Evolutionary conservation across 78 protist genomes (phyloP).

Genomic region (Pelomyxa schiedti): DNA sequence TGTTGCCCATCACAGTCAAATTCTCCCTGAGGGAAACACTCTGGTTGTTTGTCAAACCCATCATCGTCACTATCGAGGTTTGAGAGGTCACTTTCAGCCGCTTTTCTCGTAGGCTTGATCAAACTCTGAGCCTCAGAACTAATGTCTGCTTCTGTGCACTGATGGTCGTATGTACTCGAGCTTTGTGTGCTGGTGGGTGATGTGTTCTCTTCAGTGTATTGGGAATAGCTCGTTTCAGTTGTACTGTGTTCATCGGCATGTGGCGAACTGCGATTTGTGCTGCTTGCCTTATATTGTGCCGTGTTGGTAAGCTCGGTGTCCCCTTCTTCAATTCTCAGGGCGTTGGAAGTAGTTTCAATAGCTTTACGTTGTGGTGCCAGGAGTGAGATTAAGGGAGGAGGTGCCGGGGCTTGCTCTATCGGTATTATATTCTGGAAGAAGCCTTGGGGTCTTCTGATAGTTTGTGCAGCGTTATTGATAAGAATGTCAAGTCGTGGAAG

Average conservation of each 20-base stretch:
- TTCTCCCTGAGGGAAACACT: background rate
- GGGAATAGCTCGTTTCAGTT: no score
- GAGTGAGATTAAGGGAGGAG: no score
- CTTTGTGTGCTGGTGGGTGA: no score
- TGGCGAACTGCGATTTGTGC: background rate
- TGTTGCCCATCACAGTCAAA: conserved; percentile 47
- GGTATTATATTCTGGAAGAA: conserved; percentile 1
- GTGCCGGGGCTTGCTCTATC: background rate
- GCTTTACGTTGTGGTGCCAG: no score
- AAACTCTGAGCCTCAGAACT: background rate
- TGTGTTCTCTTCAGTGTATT: no score
- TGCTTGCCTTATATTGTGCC: background rate
- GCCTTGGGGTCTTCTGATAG: conserved; percentile 38
- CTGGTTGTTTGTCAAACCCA: no score
- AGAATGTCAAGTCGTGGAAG: conserved; percentile 40
- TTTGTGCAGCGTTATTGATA: conserved; percentile 69
- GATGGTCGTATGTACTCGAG: no score
- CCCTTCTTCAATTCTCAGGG: background rate
- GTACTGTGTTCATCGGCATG: background rate
- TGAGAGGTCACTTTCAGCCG: background rate
- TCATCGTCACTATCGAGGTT: background rate
- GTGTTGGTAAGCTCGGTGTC: background rate
- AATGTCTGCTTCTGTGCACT: background rate
- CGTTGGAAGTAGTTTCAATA: background rate
- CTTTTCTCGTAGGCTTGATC: background rate